Conservation (phyloP, 768 basidiomycete genomes). For the Royoungia palumana region DNA sequence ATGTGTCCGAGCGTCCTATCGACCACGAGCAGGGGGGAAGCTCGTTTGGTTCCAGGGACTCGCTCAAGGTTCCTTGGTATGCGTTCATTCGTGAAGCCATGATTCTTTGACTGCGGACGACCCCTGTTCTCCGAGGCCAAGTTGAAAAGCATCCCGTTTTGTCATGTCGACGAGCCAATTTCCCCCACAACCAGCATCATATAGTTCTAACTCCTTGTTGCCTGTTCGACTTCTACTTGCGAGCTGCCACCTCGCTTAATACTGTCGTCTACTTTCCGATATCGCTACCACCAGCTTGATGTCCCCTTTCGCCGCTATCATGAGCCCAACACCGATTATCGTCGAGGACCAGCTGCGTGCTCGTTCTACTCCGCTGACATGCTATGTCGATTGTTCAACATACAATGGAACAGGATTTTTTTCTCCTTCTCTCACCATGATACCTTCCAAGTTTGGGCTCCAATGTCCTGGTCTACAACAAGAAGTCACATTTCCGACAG, state of each 20-base stretch:
- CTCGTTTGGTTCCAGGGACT: background rate
- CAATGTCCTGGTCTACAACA: conserved; percentile 3
- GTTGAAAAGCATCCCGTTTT: background rate
- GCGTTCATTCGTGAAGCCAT: background rate
- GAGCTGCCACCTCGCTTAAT: conserved; percentile 4
- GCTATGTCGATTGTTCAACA: conserved; percentile 1
- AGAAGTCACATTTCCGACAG: conserved; percentile 16
- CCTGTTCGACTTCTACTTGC: conserved; percentile 1
- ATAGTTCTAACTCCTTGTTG: background rate
- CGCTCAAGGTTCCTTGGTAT: conserved; percentile 2
- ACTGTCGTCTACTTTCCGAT: background rate
- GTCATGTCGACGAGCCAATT: background rate
- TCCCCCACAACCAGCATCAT: conserved; percentile 4
- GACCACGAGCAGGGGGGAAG: too few relatives aligned
- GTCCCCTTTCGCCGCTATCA: background rate
- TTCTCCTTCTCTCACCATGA: background rate
- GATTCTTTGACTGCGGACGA: background rate
- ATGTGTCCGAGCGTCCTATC: background rate
- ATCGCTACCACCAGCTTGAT: background rate
- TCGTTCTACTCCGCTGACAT: background rate
- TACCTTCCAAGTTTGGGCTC: background rate
- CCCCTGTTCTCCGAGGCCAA: background rate
- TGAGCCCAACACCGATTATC: background rate
- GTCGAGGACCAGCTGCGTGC: background rate
- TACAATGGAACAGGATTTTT: background rate